Base-by-base conservation (phyloP, 2,329 filamentous ascomycete species). In the Phaeophleospora eucalypticola region DNA sequence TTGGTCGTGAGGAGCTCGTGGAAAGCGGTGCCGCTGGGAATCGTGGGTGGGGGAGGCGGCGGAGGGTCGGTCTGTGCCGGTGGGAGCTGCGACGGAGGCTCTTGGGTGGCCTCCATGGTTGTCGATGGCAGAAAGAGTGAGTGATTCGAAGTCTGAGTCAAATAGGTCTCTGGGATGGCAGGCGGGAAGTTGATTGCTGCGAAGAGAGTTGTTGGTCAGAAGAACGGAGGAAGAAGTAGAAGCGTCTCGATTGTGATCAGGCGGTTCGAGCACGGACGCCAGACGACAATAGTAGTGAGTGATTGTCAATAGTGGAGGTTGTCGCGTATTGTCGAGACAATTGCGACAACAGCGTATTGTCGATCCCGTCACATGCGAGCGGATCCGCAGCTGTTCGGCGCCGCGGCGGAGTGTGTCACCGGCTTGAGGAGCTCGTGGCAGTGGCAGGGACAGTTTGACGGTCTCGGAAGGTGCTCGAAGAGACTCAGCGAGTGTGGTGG, bases 51-150 rank as follows among this genome's bases (percentile, higher is more conserved):
- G 18, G 29, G 17, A 35, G 20, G 27, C 15, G 32, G 17, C 7
- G 17, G 21, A 14, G 14, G 14, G 12, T 17, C 19, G 27, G 40
- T 3, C 17, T 33, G 15, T 14, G 24, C 6, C 8, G 6, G 15
- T 12, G 37, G 37, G 4, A 17, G 40, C n/a, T 24, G 40, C 16
- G 40, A 17, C 17, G 27, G 27, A 20, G 29, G 8, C 3, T 27
- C 40, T 9, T 17, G 17, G 14, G 40, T 29, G 40, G 27, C 29
- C n/a, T 42, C 40, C 40, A 42, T 42, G 38, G 38, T 41, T 20
- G 17, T 20, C 14, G 10, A 14, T 17, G n/a, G 4, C 10, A 17
- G 18, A 27, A 15, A 17, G 17, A 12, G 38, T 32, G n/a, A n/a
- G 14, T 16, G 35, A 37, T 37, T 7, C 20, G 35, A 17, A 18